A percentile compares a stretch with the other conserved stretches of the same genome.
Conservation (phyloP, 495 filamentous ascomycete species). For the Monascus purpureus region DNA sequence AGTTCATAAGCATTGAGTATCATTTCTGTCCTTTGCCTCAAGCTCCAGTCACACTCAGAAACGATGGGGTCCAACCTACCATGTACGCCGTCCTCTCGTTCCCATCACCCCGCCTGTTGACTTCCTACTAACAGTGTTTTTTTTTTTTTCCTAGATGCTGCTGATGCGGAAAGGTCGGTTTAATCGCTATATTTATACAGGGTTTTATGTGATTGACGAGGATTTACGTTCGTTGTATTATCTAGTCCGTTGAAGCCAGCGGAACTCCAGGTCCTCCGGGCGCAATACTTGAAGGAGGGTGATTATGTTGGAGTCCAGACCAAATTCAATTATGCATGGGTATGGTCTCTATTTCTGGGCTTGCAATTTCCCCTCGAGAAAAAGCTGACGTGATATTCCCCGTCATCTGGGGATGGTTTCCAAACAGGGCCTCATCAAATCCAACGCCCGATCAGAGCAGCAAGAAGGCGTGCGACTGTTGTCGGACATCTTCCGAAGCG, state of each 20-base stretch:
- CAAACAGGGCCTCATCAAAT: slow-evolving; percentile 83
- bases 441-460: slow-evolving; percentile 64
- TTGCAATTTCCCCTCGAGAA: neutral
- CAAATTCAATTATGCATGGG: slow-evolving; percentile 99
- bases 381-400: slow-evolving; percentile 6
- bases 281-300: slow-evolving; percentile 93
- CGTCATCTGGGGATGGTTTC: slow-evolving; percentile 5
- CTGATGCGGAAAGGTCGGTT: slow-evolving; percentile 84
- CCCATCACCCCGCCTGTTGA: slow-evolving; percentile 5
- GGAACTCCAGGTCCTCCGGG: slow-evolving; percentile 79
- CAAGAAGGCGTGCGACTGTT: slow-evolving; percentile 90
- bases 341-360: slow-evolving; percentile 21
- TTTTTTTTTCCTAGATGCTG: slow-evolving; percentile 57
- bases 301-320: slow-evolving; percentile 94
- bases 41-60: neutral
- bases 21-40: slow-evolving; percentile 1
- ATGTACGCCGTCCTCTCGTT: slow-evolving; percentile 37
- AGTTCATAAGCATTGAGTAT: neutral
- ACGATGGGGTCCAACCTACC: slow-evolving; percentile 52
- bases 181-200: too few species aligned
- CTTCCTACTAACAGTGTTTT: slow-evolving; percentile 7
- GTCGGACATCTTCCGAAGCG: slow-evolving; percentile 89
- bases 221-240: too few species aligned
- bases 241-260: slow-evolving; percentile 73
- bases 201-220: too few species aligned